Evolutionary conservation across 2,329 filamentous ascomycete species (phyloP).

Genomic region (Elsinoe arachidis): DNA sequence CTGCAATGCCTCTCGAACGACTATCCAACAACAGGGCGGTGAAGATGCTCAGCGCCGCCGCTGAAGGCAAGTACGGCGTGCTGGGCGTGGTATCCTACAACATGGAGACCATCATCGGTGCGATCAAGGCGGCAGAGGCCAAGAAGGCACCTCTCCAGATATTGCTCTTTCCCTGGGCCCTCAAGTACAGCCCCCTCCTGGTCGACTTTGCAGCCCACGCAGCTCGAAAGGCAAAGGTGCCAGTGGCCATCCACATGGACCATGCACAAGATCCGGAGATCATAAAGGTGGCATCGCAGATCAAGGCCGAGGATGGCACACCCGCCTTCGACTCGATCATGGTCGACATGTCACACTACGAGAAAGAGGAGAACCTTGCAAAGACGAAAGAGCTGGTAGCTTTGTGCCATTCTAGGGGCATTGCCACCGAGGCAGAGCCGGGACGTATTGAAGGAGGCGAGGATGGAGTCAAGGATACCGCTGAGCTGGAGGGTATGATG

Average conservation of each 20-base stretch:
- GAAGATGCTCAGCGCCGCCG: conserved; percentile 26
- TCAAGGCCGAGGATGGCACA: conserved; percentile 22
- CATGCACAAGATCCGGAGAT: conserved; percentile 38
- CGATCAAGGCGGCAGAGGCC: conserved; percentile 59
- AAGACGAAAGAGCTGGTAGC: conserved; percentile 54
- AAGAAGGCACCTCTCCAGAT: conserved; percentile 61
- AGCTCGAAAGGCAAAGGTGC: conserved; percentile 33
- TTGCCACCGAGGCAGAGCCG: conserved; percentile 62
- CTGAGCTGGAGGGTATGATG: conserved; percentile 52
- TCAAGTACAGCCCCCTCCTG: conserved; percentile 52
- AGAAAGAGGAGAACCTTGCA: conserved; percentile 59
- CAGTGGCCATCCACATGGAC: conserved; percentile 40
- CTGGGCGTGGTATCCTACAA: conserved; percentile 34
- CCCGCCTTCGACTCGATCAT: conserved; percentile 62
- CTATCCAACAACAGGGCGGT: conserved; percentile 25
- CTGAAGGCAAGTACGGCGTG: conserved; percentile 27
- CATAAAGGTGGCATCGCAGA: conserved; percentile 31
- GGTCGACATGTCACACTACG: conserved; percentile 69
- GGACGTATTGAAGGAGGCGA: conserved; percentile 65
- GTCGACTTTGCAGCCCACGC: conserved; percentile 39
- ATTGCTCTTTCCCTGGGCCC: conserved; percentile 66
- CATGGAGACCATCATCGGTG: conserved; percentile 60
- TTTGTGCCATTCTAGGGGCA: conserved; percentile 56
- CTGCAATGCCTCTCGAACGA: conserved; percentile 17
- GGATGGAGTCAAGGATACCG: conserved; percentile 63